Conservation (phyloP, 164 flowering plant genomes). For the Vitis amurensis region DNA sequence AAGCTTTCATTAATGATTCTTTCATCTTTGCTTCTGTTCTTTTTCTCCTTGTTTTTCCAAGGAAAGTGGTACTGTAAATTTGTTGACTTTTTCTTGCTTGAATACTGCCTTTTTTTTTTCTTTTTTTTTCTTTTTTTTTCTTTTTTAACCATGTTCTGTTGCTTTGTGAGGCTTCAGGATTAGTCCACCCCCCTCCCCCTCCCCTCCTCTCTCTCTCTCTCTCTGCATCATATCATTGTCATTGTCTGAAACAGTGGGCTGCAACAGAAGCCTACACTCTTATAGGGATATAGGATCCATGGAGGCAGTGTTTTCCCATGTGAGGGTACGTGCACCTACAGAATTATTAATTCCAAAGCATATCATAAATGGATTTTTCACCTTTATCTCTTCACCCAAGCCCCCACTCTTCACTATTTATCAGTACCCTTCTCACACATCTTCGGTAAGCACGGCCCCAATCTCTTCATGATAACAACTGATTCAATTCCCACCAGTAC, state of each 20-base stretch:
- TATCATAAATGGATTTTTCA: conserved; percentile 11
- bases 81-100: conserved; percentile 10
- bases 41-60: no score
- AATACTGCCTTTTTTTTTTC: background rate
- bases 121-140: background rate
- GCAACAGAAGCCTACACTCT: conserved; percentile 7
- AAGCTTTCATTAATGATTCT: no score
- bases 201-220: conserved; percentile 5
- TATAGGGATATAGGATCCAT: conserved; percentile 1
- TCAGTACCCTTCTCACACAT: background rate
- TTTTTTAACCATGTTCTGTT: no score
- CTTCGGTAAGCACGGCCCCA: no score
- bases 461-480: no score
- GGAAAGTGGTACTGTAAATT: conserved; percentile 11
- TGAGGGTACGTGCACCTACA: conserved; percentile 16
- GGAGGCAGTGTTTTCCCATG: conserved; percentile 21
- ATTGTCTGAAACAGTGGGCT: conserved; percentile 1
- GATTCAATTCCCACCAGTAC: no score
- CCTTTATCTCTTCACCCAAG: background rate
- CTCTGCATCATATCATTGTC: conserved; percentile 1
- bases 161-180: background rate
- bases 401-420: background rate
- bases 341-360: conserved; percentile 3
- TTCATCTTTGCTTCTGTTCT: no score
- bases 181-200: background rate